These are phyloP conservation scores for Citeromyces matritensis DNA, from an alignment of 805 yeast species.

Conservation along the genomic window DNA sequence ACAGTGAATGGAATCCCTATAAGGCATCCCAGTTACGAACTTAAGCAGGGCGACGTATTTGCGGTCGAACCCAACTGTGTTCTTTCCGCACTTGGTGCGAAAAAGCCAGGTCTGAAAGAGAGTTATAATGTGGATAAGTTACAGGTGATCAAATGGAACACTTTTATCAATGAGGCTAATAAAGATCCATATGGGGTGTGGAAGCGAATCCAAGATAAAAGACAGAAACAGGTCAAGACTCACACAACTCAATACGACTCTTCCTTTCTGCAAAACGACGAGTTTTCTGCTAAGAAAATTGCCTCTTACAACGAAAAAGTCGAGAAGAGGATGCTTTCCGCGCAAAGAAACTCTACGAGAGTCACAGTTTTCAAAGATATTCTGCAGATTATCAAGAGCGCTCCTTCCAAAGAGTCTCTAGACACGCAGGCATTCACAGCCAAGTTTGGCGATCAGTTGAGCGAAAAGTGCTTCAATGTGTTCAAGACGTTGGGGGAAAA, in stretches of 20 bases:
- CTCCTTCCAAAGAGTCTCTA: constrained; percentile 8
- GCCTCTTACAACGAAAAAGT: constrained; percentile 19
- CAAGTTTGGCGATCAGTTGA: constrained; percentile 18
- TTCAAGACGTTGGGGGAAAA: constrained; percentile 11
- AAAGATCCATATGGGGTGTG: constrained; percentile 42
- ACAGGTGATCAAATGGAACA: constrained; percentile 68
- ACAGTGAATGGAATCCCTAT: constrained; percentile 73
- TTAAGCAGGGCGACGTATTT: constrained; percentile 79
- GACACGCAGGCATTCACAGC: constrained; percentile 15
- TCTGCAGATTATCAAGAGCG: constrained; percentile 12
- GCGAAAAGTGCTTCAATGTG: constrained; percentile 19
- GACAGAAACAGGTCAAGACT: constrained; percentile 16
- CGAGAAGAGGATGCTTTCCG: constrained; percentile 17
- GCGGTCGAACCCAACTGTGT: constrained; percentile 78
- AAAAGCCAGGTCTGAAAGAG: constrained; percentile 61
- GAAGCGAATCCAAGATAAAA: constrained; percentile 32
- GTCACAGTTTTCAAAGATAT: constrained; percentile 28
- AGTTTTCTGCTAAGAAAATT: constrained; percentile 4
- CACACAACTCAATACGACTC: constrained; percentile 3
- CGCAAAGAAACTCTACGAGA: constrained; percentile 23
- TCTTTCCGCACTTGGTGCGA: constrained; percentile 68
- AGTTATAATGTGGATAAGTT: constrained; percentile 55
- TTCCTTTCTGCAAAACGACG: too few relatives aligned
- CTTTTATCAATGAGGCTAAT: constrained; percentile 44
- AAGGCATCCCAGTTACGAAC: constrained; percentile 62